Evolutionary conservation across 2,329 filamentous ascomycete species (phyloP).

Genomic region (Talaromyces piceae): DNA sequence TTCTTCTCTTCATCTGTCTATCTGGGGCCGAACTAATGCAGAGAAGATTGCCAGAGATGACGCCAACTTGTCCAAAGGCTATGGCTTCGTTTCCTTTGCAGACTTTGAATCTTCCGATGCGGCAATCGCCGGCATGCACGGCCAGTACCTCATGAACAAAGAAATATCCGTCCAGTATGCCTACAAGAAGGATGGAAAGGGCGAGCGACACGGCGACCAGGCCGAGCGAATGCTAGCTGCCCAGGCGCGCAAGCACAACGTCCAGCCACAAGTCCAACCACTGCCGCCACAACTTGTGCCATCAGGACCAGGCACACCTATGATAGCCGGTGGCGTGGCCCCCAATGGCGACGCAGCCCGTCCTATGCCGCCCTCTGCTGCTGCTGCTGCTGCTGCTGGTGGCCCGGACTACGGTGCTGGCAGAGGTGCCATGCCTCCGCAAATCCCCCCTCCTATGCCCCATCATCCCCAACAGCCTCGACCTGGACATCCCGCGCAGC

Average conservation of each 20-base stretch:
- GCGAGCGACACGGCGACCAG: conserved; percentile 88
- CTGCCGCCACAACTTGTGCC: conserved; percentile 66
- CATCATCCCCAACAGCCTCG: conserved; percentile 50
- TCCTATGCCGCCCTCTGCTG: conserved; percentile 20
- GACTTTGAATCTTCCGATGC: conserved; percentile 92
- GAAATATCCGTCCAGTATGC: conserved; percentile 95
- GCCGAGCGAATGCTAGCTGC: conserved; percentile 87
- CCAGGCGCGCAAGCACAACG: conserved; percentile 89
- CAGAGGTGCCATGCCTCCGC: conserved; percentile 36
- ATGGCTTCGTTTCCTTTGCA: conserved; percentile 89
- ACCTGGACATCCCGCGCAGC: conserved; percentile 15
- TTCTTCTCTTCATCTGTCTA: neutral
- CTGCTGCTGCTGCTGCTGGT: conserved; percentile 14
- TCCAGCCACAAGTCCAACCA: conserved; percentile 71
- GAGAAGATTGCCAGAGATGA: conserved; percentile 70
- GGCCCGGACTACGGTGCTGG: conserved; percentile 31
- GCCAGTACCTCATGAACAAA: conserved; percentile 95
- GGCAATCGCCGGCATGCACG: conserved; percentile 86
- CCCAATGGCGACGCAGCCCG: conserved; percentile 34
- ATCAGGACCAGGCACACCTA: conserved; percentile 25
- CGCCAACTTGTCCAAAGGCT: conserved; percentile 81
- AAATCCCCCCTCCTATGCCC: conserved; percentile 42
- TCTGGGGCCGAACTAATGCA: neutral
- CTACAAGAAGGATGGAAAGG: conserved; percentile 98
- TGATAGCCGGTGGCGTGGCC: conserved; percentile 39